These are phyloP conservation scores for Lactarius psammicola DNA, from an alignment of 768 basidiomycete species.

Conservation along the genomic window DNA sequence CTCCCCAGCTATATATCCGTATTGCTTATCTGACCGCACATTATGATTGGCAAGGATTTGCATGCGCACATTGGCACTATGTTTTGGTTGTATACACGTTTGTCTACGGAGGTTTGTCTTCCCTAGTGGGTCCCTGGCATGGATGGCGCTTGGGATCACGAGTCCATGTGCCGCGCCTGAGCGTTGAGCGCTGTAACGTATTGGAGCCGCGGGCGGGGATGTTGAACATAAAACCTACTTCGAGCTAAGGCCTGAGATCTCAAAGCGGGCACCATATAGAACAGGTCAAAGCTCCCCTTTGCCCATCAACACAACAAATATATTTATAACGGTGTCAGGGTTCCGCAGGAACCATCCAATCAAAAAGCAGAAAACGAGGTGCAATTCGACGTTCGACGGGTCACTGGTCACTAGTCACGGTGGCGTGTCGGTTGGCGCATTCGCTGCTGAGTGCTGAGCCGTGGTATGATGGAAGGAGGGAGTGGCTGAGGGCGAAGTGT, in stretches of 20 bases:
- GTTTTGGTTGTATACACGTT: too few species aligned
- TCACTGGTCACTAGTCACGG: background rate
- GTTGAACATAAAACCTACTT: background rate
- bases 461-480: background rate
- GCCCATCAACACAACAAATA: background rate
- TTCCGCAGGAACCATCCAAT: background rate
- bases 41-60: too few species aligned
- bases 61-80: too few species aligned
- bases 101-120: too few species aligned
- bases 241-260: background rate
- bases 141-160: too few species aligned
- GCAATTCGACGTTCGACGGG: background rate
- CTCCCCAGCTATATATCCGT: too few species aligned
- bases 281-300: background rate
- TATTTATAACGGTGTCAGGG: background rate
- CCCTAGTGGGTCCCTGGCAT: background rate
- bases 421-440: background rate
- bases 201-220: background rate
- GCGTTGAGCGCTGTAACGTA: background rate
- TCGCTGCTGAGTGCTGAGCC: background rate
- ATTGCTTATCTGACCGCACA: too few species aligned
- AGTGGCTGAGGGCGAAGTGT: background rate
- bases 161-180: background rate
- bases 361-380: background rate
- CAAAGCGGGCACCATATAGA: background rate